Evolutionary conservation across 2,329 filamentous ascomycete genomes (phyloP).

Genomic region (Diaporthe vexans): DNA sequence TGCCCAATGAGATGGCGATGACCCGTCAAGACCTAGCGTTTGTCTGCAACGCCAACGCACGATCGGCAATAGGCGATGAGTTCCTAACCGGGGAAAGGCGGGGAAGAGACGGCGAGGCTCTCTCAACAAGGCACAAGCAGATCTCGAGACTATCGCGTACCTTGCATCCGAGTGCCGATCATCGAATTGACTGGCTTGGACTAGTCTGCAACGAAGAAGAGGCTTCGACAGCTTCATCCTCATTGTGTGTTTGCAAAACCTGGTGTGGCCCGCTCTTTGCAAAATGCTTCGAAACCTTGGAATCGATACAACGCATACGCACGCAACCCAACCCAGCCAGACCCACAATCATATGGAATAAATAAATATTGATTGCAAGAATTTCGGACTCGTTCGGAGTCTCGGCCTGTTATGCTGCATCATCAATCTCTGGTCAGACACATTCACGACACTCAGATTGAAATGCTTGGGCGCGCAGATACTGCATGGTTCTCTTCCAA

Average conservation of each 20-base stretch:
- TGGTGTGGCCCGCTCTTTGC: neutral
- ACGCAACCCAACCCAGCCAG: neutral
- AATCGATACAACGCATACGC: no score
- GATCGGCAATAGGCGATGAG: slow-evolving; percentile 11
- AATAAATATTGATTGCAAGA: neutral
- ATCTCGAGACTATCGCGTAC: slow-evolving; percentile 22
- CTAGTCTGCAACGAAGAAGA: neutral
- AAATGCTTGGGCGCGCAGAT: no score
- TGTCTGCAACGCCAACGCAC: slow-evolving; percentile 2
- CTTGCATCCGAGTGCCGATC: slow-evolving; percentile 5
- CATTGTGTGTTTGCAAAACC: neutral
- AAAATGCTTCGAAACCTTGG: neutral
- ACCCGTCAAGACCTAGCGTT: neutral
- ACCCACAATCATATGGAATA: neutral
- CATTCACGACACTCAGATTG: no score
- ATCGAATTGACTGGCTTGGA: neutral
- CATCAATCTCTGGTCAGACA: no score
- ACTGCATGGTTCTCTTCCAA: no score
- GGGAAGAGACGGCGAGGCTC: neutral
- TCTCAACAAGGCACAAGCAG: neutral
- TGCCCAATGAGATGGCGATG: neutral
- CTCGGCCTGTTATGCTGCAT: no score
- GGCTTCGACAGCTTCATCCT: neutral
- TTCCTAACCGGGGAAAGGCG: neutral
- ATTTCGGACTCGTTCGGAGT: neutral